phyloP scores from a whole-genome alignment of 345 rosid species.

The Acer negundo region DNA sequence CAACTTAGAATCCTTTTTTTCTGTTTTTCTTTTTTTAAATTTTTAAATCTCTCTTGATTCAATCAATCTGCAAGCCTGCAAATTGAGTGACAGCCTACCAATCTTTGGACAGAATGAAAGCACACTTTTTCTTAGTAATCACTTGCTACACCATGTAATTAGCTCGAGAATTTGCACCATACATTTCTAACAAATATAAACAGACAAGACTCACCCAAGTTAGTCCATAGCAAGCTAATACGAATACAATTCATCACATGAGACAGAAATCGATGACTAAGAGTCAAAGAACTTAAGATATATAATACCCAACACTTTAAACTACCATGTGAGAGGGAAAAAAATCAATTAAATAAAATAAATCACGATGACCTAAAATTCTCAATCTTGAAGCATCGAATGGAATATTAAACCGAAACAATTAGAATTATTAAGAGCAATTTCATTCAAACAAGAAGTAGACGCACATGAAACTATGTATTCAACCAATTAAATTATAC shows the following conservation, averaged over 20 bases:
- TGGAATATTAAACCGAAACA: neutral
- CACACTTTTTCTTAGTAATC: neutral
- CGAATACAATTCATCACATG: neutral
- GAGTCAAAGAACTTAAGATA: neutral
- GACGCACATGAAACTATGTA: neutral
- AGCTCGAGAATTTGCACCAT: too few species aligned
- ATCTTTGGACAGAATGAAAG: too few species aligned
- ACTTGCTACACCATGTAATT: too few species aligned
- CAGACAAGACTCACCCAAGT: neutral
- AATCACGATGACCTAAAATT: neutral
- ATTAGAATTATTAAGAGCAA: neutral
- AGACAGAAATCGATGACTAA: neutral
- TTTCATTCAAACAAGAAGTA: neutral
- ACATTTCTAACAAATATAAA: constrained; percentile 1
- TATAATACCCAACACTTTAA: neutral
- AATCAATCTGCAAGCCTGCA: neutral
- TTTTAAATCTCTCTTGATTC: neutral
- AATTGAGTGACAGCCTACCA: too few species aligned
- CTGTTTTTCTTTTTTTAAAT: too few species aligned
- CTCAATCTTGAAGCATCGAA: neutral
- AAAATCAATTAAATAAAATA: too few species aligned
- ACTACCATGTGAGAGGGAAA: too few species aligned
- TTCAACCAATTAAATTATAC: neutral
- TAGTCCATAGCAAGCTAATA: neutral
- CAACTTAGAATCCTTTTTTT: neutral